A percentile compares a stretch with the other conserved stretches of the same genome.
These are phyloP conservation scores for Chlamydomonas applanata DNA, from an alignment of 139 green algal species.

Conservation along the genomic window DNA sequence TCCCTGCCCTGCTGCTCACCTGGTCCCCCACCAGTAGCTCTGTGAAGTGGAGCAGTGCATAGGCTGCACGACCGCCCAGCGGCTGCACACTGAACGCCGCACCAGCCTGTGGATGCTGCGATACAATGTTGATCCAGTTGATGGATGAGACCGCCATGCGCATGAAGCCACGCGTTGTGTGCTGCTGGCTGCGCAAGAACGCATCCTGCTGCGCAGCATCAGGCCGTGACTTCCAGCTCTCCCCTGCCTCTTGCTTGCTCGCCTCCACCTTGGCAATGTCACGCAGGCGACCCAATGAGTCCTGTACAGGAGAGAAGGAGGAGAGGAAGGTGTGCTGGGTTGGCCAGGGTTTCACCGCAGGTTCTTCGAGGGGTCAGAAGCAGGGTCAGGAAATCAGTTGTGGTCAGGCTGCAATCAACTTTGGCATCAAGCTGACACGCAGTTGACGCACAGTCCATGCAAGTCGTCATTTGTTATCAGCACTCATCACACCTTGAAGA, in stretches of 20 bases:
- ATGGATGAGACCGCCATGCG: slow-evolving; percentile 57
- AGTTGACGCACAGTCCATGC: no score
- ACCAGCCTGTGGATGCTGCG: slow-evolving; percentile 25
- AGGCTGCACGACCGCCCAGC: slow-evolving; percentile 47
- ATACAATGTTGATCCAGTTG: slow-evolving; percentile 65
- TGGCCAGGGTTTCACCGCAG: not conserved
- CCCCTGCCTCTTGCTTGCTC: slow-evolving; percentile 43
- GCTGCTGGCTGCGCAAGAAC: slow-evolving; percentile 58
- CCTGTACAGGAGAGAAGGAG: slow-evolving; percentile 19
- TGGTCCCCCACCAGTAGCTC: slow-evolving; percentile 63
- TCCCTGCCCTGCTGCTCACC: no score
- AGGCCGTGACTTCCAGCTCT: slow-evolving; percentile 54
- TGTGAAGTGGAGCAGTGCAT: slow-evolving; percentile 60
- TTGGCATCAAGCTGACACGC: no score
- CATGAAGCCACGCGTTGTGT: slow-evolving; percentile 66
- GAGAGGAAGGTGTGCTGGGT: no score
- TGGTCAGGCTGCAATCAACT: no score
- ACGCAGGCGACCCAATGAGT: slow-evolving; percentile 61
- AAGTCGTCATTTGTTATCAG: no score
- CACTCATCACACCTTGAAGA: slow-evolving; percentile 61
- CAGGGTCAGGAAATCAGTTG: no score
- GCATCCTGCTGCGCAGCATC: slow-evolving; percentile 57
- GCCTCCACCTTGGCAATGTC: slow-evolving; percentile 75
- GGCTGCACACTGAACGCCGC: slow-evolving; percentile 52
- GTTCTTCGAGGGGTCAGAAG: no score